Evolutionary conservation across 2,329 filamentous ascomycete genomes (phyloP), one percentile per base, ranked within the genome.

Genomic region (Epichloe aotearoae): DNA sequence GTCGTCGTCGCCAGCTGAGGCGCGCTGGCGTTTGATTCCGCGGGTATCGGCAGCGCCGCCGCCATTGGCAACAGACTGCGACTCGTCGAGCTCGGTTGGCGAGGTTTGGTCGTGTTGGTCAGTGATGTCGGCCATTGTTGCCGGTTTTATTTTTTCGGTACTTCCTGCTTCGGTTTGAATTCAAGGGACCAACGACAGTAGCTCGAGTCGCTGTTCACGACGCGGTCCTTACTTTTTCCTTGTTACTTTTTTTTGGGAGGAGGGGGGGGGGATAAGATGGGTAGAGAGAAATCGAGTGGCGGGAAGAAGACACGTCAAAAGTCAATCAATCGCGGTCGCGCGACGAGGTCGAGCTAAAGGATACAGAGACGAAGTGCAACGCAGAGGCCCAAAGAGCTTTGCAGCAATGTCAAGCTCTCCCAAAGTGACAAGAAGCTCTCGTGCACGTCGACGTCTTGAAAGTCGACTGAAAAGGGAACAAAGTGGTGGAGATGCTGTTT

Each of bases 21-120:
- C 82, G 66, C 93, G 88, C 69, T 79, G 80, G 62, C 91, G 89
- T 79, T 97, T 97, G 71, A 89, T 80, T 68, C 88, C 89, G 67
- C 90, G 88, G 69, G 73, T 79, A 65, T 90, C 86, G 63, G 75
- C 75, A 60, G 73, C 74, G 61, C 73, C 69, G 62, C 77, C 84
- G 68, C 85, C 86, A 73, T 90, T 89, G 70, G 84, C 85, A 61
- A 80, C 76, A 59, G 78, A 72, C 64, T 87, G 82, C 59, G 78
- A 68, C 60, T 89, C 85, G 63, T 88, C 85, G 64, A 85, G 78
- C 61, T 85, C 83, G 61, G 79, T 82, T 55, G 84, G 81, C 60
- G 85, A 85, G 61, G 82, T 82, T 66, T 87, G 83, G 63, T 86
- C 82, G 75, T 86, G 82, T 67, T 86, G 83, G 64, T 86, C 82